These are phyloP conservation scores for Yamadazyma taylorii DNA, from an alignment of 1,139 yeast species.

Conservation along the genomic window DNA sequence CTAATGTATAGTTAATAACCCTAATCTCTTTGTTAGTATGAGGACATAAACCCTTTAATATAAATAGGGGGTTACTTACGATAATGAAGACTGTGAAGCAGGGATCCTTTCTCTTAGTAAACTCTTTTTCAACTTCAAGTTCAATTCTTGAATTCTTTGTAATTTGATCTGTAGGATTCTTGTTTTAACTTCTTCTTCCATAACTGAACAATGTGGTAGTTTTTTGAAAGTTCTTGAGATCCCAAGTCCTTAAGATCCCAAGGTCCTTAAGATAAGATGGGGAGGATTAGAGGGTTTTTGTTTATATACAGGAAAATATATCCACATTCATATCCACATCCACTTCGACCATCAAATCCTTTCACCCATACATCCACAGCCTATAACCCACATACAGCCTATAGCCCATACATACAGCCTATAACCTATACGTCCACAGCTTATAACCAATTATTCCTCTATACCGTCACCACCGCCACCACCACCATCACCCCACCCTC, in stretches of 20 bases:
- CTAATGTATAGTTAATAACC: constrained; percentile 43
- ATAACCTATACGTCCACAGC: no score
- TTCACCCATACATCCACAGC: no score
- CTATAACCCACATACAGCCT: no score
- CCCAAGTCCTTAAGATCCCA: constrained; percentile 1
- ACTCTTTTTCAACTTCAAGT: constrained; percentile 53
- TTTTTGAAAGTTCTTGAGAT: constrained; percentile 2
- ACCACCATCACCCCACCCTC: no score
- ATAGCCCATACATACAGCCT: no score
- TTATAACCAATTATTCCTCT: no score
- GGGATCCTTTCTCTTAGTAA: constrained; percentile 60
- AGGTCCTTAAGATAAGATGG: no score
- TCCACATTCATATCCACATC: no score
- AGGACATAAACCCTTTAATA: neutral
- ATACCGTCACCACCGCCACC: no score
- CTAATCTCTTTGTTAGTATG: constrained; percentile 20
- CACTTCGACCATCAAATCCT: no score
- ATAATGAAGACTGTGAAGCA: constrained; percentile 64
- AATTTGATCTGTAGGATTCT: constrained; percentile 51
- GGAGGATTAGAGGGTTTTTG: no score
- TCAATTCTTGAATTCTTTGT: constrained; percentile 63
- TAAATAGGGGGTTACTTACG: constrained; percentile 22
- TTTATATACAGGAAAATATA: no score
- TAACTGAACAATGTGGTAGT: constrained; percentile 14
- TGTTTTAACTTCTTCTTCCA: constrained; percentile 23